These are phyloP conservation scores for Stenocarpella maydis DNA, from an alignment of 2,329 filamentous ascomycete species.

Conservation along the genomic window DNA sequence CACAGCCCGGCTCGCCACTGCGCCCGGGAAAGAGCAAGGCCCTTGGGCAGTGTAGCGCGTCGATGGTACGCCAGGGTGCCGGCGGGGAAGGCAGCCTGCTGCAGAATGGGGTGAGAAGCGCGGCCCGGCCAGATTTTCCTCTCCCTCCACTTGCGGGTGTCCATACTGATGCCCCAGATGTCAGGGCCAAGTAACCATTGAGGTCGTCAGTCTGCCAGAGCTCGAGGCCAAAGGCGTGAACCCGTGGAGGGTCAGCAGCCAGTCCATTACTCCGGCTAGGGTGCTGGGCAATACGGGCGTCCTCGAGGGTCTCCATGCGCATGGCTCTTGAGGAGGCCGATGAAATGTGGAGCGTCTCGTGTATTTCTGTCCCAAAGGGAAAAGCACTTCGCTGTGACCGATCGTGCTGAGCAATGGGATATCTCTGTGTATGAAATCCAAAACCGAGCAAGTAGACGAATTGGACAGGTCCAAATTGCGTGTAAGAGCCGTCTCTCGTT, in stretches of 20 bases:
- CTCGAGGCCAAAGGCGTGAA: slow-evolving; percentile 43
- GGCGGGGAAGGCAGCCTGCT: slow-evolving; percentile 38
- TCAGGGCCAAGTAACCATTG: slow-evolving; percentile 41
- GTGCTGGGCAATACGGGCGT: slow-evolving; percentile 40
- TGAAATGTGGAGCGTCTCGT: neutral
- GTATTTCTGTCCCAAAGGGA: neutral
- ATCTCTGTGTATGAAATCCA: slow-evolving; percentile 30
- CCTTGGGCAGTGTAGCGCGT: slow-evolving; percentile 38
- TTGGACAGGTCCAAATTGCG: neutral
- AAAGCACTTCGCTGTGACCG: slow-evolving; percentile 1
- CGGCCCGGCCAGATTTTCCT: too few relatives aligned
- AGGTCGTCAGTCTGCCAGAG: slow-evolving; percentile 40
- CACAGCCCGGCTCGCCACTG: slow-evolving; percentile 36
- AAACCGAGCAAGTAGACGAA: slow-evolving; percentile 3
- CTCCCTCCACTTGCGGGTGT: neutral
- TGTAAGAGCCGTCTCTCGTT: neutral
- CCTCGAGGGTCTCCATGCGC: slow-evolving; percentile 13
- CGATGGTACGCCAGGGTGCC: slow-evolving; percentile 38
- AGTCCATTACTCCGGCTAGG: slow-evolving; percentile 39
- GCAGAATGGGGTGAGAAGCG: slow-evolving; percentile 42
- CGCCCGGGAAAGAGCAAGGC: slow-evolving; percentile 39
- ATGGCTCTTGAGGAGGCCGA: neutral
- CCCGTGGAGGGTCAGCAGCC: slow-evolving; percentile 43
- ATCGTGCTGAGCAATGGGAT: slow-evolving; percentile 27
- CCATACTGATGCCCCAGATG: neutral